Percentiles rank a stretch among this genome's conserved stretches.
phyloP scores from a whole-genome alignment of 1,284 basidiomycete species.

The Sporisorium reilianum region DNA sequence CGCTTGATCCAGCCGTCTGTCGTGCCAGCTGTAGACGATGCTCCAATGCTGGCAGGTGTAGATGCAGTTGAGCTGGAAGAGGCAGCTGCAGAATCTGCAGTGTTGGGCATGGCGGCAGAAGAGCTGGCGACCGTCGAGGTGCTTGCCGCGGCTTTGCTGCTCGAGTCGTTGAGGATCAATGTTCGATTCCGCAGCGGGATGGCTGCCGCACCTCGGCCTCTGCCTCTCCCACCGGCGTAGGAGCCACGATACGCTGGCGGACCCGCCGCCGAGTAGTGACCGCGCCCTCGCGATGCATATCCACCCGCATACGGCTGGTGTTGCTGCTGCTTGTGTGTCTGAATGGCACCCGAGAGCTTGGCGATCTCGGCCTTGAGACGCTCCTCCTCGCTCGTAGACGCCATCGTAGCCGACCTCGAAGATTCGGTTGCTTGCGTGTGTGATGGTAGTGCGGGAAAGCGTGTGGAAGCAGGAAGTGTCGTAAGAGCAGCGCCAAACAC shows the following conservation, averaged over 20 bases:
- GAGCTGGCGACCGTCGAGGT: background rate
- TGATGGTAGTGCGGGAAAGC: background rate
- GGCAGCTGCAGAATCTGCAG: background rate
- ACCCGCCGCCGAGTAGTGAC: constrained; percentile 8
- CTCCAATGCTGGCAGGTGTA: background rate
- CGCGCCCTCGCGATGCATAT: constrained; percentile 22
- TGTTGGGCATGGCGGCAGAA: background rate
- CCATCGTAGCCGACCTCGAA: constrained; percentile 8
- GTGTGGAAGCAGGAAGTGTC: constrained; percentile 9
- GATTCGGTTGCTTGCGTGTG: background rate
- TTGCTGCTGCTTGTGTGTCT: constrained; percentile 45
- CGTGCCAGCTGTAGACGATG: background rate
- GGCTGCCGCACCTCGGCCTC: constrained; percentile 32
- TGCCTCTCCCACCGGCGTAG: constrained; percentile 13
- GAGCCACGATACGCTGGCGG: constrained; percentile 25
- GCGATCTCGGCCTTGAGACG: constrained; percentile 62
- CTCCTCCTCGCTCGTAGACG: constrained; percentile 49
- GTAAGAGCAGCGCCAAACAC: constrained; percentile 13
- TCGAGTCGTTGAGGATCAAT: constrained; percentile 44
- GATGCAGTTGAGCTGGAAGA: background rate
- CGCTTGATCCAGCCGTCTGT: constrained; percentile 62
- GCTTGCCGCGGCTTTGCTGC: background rate
- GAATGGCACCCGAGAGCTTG: constrained; percentile 63
- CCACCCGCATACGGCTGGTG: constrained; percentile 13
- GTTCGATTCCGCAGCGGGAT: constrained; percentile 45